A percentile compares a stretch with the other conserved stretches of the same genome.
Conservation (phyloP, 768 basidiomycete species). For the Phylloporus sp. region DNA sequence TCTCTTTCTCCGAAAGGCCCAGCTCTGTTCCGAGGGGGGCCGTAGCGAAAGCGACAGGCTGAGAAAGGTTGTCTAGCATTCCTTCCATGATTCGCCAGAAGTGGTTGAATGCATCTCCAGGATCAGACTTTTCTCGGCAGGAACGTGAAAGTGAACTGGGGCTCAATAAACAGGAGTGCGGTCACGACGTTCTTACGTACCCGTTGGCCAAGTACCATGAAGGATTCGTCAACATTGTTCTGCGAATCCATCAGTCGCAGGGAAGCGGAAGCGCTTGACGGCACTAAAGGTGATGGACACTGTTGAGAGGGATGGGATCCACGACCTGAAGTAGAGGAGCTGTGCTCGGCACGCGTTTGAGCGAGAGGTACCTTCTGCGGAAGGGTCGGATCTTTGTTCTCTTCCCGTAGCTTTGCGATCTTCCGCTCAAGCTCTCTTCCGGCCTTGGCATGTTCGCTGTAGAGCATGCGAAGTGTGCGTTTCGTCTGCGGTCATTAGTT, state of each 20-base stretch:
- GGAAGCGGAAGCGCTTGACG: conserved; percentile 33
- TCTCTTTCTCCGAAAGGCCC: conserved; percentile 16
- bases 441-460: conserved; percentile 68
- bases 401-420: conserved; percentile 65
- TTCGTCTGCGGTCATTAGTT: conserved; percentile 50
- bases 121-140: conserved; percentile 53
- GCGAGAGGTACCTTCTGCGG: conserved; percentile 51
- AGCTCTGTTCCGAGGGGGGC: conserved; percentile 57
- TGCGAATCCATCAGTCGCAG: conserved; percentile 43
- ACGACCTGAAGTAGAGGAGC: conserved; percentile 14
- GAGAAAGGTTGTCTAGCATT: conserved; percentile 80
- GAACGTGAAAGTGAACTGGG: background rate
- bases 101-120: conserved; percentile 81
- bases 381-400: conserved; percentile 70
- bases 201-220: conserved; percentile 80
- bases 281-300: conserved; percentile 44
- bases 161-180: conserved; percentile 4
- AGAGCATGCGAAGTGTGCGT: conserved; percentile 68
- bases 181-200: conserved; percentile 34
- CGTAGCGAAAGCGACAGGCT: conserved; percentile 74
- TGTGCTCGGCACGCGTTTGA: conserved; percentile 22
- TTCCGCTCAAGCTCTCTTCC: conserved; percentile 66
- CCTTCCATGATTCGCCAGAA: conserved; percentile 89
- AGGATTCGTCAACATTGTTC: conserved; percentile 78
- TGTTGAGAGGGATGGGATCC: conserved; percentile 23